These are phyloP conservation scores for Colletotrichum sp. DNA, from an alignment of 2,329 filamentous ascomycete species.

Conservation along the genomic window DNA sequence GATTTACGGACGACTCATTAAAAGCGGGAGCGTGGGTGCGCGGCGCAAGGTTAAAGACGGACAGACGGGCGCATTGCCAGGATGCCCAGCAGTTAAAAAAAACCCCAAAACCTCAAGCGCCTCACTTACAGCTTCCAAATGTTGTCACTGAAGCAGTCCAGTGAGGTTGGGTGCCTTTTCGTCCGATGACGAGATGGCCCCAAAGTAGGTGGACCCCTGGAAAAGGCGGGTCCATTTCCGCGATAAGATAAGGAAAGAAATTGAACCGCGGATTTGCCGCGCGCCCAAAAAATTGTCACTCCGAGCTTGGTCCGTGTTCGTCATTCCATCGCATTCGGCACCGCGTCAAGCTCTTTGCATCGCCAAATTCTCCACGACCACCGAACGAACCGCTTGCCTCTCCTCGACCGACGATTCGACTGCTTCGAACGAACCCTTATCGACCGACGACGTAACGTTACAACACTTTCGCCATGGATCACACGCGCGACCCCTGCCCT, in stretches of 20 bases:
- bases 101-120: neutral
- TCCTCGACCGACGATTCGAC: neutral
- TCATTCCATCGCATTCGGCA: neutral
- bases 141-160: neutral
- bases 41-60: too few relatives aligned
- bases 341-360: neutral
- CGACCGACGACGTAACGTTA: neutral
- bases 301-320: neutral
- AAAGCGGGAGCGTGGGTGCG: neutral
- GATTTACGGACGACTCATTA: neutral
- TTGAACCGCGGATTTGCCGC: neutral
- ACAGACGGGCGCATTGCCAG: neutral
- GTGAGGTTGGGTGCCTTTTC: neutral
- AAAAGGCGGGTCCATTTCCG: neutral
- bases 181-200: neutral
- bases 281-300: neutral
- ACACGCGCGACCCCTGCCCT: slow-evolving; percentile 94
- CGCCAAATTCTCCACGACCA: neutral
- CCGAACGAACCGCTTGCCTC: neutral
- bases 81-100: neutral
- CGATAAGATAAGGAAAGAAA: neutral
- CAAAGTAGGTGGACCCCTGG: neutral
- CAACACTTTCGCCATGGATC: slow-evolving; percentile 71
- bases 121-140: neutral
- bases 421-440: neutral